Conservation (phyloP, 2,329 filamentous ascomycete species). For the Fusarium chaquense region DNA sequence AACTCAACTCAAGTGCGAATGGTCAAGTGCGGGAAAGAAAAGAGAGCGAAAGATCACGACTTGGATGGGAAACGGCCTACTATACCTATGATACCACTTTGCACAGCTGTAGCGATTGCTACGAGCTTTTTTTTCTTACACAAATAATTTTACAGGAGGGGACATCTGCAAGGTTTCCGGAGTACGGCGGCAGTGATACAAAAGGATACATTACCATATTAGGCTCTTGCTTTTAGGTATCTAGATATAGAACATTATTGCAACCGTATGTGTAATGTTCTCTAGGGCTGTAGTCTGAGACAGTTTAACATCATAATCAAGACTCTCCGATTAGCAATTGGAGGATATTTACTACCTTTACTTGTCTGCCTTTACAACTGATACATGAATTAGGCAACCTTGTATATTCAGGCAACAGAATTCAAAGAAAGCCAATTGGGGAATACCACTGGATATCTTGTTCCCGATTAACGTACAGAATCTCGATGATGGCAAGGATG, state of each 20-base stretch:
- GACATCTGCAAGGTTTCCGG: slow-evolving; percentile 15
- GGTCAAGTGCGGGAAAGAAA: slow-evolving; percentile 12
- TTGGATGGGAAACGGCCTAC: slow-evolving; percentile 43
- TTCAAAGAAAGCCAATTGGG: neutral
- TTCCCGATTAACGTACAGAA: neutral
- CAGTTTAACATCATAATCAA: neutral
- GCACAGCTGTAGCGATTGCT: slow-evolving; percentile 38
- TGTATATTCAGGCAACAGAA: neutral
- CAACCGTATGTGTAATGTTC: neutral
- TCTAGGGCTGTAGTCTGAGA: neutral
- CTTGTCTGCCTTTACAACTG: neutral
- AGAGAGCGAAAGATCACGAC: slow-evolving; percentile 32
- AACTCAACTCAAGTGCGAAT: slow-evolving; percentile 11
- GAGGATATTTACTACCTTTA: neutral
- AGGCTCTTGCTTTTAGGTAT: neutral
- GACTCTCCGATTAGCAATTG: neutral
- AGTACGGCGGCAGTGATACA: slow-evolving; percentile 13
- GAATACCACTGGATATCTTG: neutral
- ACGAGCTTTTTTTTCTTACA: slow-evolving; percentile 35
- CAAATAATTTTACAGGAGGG: slow-evolving; percentile 13
- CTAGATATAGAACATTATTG: neutral
- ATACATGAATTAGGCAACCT: neutral
- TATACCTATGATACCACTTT: slow-evolving; percentile 51
- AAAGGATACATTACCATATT: neutral
- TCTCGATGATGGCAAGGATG: neutral